Base-by-base conservation (phyloP, 495 filamentous ascomycete species). In the Aspergillus sclerotiicarbonarius region DNA sequence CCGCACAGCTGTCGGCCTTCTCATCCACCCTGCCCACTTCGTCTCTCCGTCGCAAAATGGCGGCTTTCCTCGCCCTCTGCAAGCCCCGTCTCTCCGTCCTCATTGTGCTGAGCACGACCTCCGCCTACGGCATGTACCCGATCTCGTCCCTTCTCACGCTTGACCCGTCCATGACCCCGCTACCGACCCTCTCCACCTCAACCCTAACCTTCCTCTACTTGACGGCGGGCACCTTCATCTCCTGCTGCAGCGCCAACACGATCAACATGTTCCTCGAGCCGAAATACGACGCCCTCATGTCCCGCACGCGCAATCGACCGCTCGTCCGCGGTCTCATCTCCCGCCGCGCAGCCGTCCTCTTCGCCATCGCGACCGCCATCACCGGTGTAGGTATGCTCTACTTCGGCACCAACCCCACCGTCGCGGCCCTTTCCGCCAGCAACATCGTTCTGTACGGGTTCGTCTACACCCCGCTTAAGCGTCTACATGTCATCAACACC, bases 241-340 rank as follows among this genome's bases (percentile, higher is more conserved):
- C 88, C 66, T 89, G 79, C 31, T 90, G 91, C 49, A 88, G 87
- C 60, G 94, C 94, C 46, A 98, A 98, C 64, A 87, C 94, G 0
- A 78, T 98, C 51, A 98, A 98, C 77, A 98, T 98, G 94, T 86
- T 95, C 61, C 86, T 96, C 65, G 94, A 98, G 73, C 92, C 88
- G 13, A 80, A 84, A 60, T 90, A 91, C 73, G 94, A 98, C 73
- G 90, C 89, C 21, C 86, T 88, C 62, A 98, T 98, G 94, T 86
- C 80, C 18, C 87, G 94, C 8, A 98, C 94, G 8, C 83, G 89
- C 33, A 94, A 96, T 59, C 80, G 94, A 19, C 94, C 94, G 0
- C 78, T 98, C 0, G 94, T 97, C 9, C 85, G 94, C 4, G 85
- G 87, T 3, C 83, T 98, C 2, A 79, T 98, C 35, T 85, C 83